Percentiles rank a stretch among this genome's conserved stretches.
phyloP scores from a whole-genome alignment of 805 yeast species.

The Ogataea wickerhamii region DNA sequence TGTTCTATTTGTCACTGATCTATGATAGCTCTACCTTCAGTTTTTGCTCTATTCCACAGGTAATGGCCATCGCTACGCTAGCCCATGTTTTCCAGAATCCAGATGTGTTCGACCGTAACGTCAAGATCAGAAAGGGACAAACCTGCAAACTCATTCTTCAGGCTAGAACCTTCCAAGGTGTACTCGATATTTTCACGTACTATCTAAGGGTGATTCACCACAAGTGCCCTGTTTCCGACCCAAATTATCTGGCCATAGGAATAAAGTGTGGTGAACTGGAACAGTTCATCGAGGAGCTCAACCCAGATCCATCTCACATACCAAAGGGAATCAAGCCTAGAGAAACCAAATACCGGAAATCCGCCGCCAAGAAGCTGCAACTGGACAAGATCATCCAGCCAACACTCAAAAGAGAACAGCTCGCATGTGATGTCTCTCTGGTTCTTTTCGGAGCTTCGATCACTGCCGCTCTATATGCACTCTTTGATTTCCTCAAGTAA shows the following conservation, averaged over 20 bases:
- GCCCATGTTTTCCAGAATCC: slow-evolving; percentile 82
- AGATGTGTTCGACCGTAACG: slow-evolving; percentile 60
- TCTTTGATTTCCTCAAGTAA: slow-evolving; percentile 6
- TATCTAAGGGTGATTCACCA: slow-evolving; percentile 76
- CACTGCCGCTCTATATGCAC: slow-evolving; percentile 13
- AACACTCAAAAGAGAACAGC: slow-evolving; percentile 17
- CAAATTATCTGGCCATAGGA: slow-evolving; percentile 80
- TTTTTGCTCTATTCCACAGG: slow-evolving; percentile 97
- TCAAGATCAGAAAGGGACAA: slow-evolving; percentile 88
- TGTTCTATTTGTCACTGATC: slow-evolving; percentile 70
- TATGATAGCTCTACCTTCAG: slow-evolving; percentile 80
- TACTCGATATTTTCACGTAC: slow-evolving; percentile 69
- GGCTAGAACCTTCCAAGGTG: slow-evolving; percentile 71
- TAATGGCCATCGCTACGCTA: slow-evolving; percentile 96
- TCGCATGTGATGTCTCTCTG: slow-evolving; percentile 13
- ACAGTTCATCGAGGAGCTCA: slow-evolving; percentile 77
- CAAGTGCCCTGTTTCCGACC: slow-evolving; percentile 75
- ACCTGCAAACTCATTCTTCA: slow-evolving; percentile 73
- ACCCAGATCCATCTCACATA: slow-evolving; percentile 51
- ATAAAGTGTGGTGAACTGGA: slow-evolving; percentile 84
- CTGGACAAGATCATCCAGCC: slow-evolving; percentile 28
- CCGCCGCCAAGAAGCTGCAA: slow-evolving; percentile 42
- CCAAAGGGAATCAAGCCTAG: slow-evolving; percentile 51
- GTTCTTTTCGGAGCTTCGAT: slow-evolving; percentile 21
- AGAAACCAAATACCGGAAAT: slow-evolving; percentile 45